Conservation (phyloP, 1,284 basidiomycete species). For the Volvariella volvacea region DNA sequence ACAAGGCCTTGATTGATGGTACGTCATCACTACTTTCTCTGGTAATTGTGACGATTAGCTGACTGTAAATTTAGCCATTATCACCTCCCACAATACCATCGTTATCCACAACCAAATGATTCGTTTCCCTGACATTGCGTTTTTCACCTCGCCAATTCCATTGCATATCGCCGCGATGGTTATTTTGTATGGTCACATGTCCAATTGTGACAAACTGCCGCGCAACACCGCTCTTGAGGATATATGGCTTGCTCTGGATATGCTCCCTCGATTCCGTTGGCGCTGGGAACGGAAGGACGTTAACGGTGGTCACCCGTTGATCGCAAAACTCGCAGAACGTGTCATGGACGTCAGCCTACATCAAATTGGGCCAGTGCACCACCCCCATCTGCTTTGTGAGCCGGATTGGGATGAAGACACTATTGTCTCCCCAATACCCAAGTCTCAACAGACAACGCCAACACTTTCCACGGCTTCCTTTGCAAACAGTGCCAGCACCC, state of each 20-base stretch:
- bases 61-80: constrained; percentile 39
- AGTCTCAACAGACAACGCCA: constrained; percentile 40
- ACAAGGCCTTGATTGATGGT: constrained; percentile 72
- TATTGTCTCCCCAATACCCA: constrained; percentile 22
- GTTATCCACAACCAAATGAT: constrained; percentile 75
- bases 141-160: constrained; percentile 80
- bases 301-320: constrained; percentile 72
- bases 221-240: constrained; percentile 66
- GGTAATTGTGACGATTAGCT: constrained; percentile 18
- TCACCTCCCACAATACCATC: constrained; percentile 79
- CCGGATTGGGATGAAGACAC: constrained; percentile 60
- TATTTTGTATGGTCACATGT: constrained; percentile 78
- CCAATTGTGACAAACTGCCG: constrained; percentile 58
- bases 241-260: constrained; percentile 75
- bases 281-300: constrained; percentile 78
- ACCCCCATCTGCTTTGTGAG: constrained; percentile 57
- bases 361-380: constrained; percentile 48
- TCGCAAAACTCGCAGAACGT: constrained; percentile 69
- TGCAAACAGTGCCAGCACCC: constrained; percentile 24
- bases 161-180: constrained; percentile 84
- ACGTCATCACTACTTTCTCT: constrained; percentile 16
- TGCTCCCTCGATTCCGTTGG: constrained; percentile 81
- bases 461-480: constrained; percentile 26
- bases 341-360: constrained; percentile 65
- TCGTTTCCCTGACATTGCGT: constrained; percentile 73